Evolutionary conservation across 2,329 filamentous ascomycete species (phyloP).

Genomic region (Ophiostoma piceae): DNA sequence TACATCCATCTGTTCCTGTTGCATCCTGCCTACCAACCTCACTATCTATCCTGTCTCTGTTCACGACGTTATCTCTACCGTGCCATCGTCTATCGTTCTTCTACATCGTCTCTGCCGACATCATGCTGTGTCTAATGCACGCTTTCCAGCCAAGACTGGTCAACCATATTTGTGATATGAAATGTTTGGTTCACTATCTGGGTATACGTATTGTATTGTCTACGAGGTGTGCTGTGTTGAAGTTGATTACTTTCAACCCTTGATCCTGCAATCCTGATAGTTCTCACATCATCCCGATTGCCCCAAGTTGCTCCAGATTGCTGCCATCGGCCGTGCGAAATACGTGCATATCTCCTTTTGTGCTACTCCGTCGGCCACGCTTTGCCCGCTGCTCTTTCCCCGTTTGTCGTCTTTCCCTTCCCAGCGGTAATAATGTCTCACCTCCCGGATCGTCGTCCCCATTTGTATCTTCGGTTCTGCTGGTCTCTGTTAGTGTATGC

Average conservation of each 20-base stretch:
- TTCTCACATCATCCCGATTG: background rate
- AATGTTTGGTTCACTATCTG: background rate
- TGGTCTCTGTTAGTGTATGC: background rate
- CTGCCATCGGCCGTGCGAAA: background rate
- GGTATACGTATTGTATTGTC: background rate
- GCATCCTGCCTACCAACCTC: background rate
- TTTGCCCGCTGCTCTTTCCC: background rate
- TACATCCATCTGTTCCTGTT: background rate
- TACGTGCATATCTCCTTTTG: background rate
- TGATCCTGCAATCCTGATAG: background rate
- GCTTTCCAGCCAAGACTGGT: background rate
- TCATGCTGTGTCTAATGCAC: slow-evolving; percentile 4
- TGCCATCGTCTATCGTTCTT: background rate
- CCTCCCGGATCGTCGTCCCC: background rate
- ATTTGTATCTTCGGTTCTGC: background rate
- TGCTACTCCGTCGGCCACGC: background rate
- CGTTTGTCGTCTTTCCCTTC: background rate
- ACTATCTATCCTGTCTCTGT: background rate
- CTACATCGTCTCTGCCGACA: slow-evolving; percentile 4
- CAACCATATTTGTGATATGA: background rate
- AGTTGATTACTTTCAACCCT: background rate
- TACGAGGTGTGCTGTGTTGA: background rate
- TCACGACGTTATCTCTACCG: background rate
- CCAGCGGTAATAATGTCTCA: background rate
- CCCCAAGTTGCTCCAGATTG: background rate